Evolutionary conservation across 257 asterid species (phyloP), one percentile per base, ranked within the genome.

Genomic region (Nicotiana knightiana): DNA sequence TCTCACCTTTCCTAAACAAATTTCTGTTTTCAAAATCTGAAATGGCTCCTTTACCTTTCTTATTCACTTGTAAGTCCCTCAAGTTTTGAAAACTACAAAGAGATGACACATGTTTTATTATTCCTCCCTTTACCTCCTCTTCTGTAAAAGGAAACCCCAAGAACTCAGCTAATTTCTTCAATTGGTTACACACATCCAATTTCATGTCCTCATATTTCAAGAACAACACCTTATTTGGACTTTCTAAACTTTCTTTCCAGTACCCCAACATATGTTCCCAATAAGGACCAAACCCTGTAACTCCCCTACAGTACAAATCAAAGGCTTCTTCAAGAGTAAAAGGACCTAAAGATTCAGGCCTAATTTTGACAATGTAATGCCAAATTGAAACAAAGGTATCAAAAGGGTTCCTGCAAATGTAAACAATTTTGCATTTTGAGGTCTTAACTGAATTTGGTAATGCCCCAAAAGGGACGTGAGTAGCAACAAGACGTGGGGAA

Each of bases 261-360:
- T 86, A 89, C 16, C 90, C 93, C 51, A 90, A 35, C 90, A 90
- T 82, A 67, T 91, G 96, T n/a, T 92, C 93, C 92, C 93, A 90
- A 30, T 85, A 90, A 11, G 93, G 94, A 16, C 94, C 93, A 57
- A 8, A 92, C 55, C 85, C 88, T 3, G 37, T 32, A 7, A 76
- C 82, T 5, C 94, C 94, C 37, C 83, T 80, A 4, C 86, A 82
- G 1, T 86, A 89, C 86, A 84, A 61, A 80, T 87, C 86, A 30
- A 90, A 85, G 0, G 78, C 83, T 24, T 81, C 89, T 11, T 86
- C 86, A 6, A 87, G 3, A 3, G 85, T 12, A 17, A 84, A 13
- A 0, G 85, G 61, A 0, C 85, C 84, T 1, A 82, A 17, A 0
- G 87, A 79, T 6, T 39, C 35, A 0, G 87, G 83, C 73, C 87